These are phyloP conservation scores for Cytidiella melzeri DNA, from an alignment of 768 basidiomycete genomes.

Conservation along the genomic window DNA sequence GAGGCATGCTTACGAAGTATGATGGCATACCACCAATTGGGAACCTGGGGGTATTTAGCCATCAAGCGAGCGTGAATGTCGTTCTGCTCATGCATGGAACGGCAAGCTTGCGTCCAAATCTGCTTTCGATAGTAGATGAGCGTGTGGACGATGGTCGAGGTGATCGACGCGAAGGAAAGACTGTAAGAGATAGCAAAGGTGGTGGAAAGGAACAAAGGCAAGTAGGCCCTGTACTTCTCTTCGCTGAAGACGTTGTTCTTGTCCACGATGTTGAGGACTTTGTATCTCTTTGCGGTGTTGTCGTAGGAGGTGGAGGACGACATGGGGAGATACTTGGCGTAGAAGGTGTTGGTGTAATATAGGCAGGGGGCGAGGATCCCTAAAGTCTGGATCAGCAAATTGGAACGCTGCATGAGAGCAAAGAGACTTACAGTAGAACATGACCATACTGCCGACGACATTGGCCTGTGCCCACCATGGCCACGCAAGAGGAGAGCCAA, in stretches of 20 bases:
- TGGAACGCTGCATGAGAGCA: background rate
- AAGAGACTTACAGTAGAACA: constrained; percentile 31
- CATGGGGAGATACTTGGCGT: constrained; percentile 34
- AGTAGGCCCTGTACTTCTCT: constrained; percentile 32
- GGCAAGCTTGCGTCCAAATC: constrained; percentile 36
- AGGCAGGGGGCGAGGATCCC: constrained; percentile 32
- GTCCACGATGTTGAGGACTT: constrained; percentile 32
- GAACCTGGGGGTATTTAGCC: constrained; percentile 38
- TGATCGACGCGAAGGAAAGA: constrained; percentile 38
- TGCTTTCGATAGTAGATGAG: constrained; percentile 41
- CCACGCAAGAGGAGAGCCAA: constrained; percentile 53
- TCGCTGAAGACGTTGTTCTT: constrained; percentile 28
- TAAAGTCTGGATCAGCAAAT: background rate
- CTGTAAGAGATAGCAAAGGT: constrained; percentile 34
- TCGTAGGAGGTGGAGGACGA: constrained; percentile 41
- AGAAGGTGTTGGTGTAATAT: constrained; percentile 30
- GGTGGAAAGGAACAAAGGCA: constrained; percentile 36
- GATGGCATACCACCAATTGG: constrained; percentile 46
- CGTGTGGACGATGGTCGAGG: constrained; percentile 40
- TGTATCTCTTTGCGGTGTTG: constrained; percentile 32
- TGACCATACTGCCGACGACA: constrained; percentile 38
- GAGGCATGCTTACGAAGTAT: constrained; percentile 32
- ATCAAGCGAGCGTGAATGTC: constrained; percentile 48
- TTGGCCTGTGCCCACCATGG: constrained; percentile 72
- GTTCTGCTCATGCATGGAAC: constrained; percentile 39